Percentiles rank a stretch among this genome's conserved stretches.
phyloP scores from a whole-genome alignment of 1,284 basidiomycete genomes.

The Microbotryum intermedium region DNA sequence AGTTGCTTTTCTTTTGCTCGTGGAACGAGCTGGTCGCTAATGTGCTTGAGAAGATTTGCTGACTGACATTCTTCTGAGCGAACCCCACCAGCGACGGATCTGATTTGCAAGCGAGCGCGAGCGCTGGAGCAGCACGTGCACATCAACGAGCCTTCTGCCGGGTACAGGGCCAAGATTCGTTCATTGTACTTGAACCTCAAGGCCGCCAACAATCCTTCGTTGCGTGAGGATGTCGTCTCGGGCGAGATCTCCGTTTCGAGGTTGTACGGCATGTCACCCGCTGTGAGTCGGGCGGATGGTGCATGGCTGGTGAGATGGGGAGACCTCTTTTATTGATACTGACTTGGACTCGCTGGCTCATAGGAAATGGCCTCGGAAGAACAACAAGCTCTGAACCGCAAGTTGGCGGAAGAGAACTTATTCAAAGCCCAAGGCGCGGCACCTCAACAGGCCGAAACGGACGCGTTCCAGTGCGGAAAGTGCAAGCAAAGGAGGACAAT shows the following conservation, averaged over 20 bases:
- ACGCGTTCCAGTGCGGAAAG: slow-evolving; percentile 91
- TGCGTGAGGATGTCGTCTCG: slow-evolving; percentile 74
- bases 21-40: not conserved
- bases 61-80: slow-evolving; percentile 43
- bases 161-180: slow-evolving; percentile 76
- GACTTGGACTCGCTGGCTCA: too few relatives aligned
- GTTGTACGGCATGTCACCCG: slow-evolving; percentile 36
- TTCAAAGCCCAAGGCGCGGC: slow-evolving; percentile 85
- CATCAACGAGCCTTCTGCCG: slow-evolving; percentile 40
- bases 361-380: slow-evolving; percentile 98
- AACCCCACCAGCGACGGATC: slow-evolving; percentile 27
- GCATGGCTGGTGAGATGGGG: not conserved
- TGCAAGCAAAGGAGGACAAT: slow-evolving; percentile 78
- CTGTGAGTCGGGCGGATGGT: slow-evolving; percentile 5
- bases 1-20: slow-evolving; percentile 40
- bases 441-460: slow-evolving; percentile 78
- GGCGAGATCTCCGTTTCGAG: slow-evolving; percentile 76
- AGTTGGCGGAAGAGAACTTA: slow-evolving; percentile 78
- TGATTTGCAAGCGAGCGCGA: slow-evolving; percentile 17
- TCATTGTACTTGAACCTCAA: slow-evolving; percentile 88
- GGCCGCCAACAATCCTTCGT: slow-evolving; percentile 83
- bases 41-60: not conserved
- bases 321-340: too few relatives aligned
- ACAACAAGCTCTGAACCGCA: slow-evolving; percentile 68
- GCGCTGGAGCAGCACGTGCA: slow-evolving; percentile 23